These are phyloP conservation scores for Glomus cerebriforme DNA, from an alignment of 192 early-diverging fungal species.

Conservation along the genomic window DNA sequence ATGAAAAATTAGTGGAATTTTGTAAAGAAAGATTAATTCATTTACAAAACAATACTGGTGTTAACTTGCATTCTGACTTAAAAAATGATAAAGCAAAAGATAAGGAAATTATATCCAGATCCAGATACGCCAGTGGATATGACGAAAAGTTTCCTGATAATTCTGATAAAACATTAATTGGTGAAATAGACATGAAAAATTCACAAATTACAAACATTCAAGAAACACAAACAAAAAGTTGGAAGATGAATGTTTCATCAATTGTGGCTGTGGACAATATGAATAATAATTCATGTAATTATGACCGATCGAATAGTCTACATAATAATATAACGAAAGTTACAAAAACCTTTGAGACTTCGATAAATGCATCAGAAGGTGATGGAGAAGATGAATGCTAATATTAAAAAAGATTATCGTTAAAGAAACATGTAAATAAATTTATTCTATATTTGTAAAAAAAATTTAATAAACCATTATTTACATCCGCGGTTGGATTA, in stretches of 20 bases:
- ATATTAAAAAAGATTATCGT: no score
- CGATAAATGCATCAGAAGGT: neutral
- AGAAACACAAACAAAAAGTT: neutral
- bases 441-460: no score
- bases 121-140: neutral
- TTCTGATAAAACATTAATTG: neutral
- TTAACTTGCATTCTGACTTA: no score
- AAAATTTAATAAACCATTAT: no score
- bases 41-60: neutral
- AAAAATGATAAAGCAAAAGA: no score
- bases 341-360: neutral
- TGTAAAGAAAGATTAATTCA: neutral
- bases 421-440: no score
- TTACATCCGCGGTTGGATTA: no score
- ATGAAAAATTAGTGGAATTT: conserved; percentile 1
- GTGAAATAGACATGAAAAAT: neutral
- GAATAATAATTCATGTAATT: neutral
- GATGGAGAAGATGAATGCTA: no score
- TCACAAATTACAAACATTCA: neutral
- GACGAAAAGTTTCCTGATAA: neutral
- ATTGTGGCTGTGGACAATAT: neutral
- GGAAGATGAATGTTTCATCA: neutral
- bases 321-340: neutral
- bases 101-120: neutral
- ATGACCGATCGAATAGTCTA: neutral